phyloP scores from a whole-genome alignment of 1,284 basidiomycete genomes.

The Ceratobasidium sp. region DNA sequence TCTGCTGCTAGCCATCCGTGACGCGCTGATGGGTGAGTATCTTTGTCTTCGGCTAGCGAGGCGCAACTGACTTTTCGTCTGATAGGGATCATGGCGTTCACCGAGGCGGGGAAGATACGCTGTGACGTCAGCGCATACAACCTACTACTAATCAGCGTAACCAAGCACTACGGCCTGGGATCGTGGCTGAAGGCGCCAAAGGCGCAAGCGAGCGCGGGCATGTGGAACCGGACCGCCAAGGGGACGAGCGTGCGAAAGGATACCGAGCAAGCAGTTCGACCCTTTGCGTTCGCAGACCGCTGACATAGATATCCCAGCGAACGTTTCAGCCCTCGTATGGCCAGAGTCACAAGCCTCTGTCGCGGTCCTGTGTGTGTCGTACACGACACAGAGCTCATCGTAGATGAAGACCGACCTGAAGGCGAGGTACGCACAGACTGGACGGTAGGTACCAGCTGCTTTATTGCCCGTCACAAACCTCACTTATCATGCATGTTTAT shows the following conservation, averaged over 20 bases:
- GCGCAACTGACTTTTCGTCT: too few relatives aligned
- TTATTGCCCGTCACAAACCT: neutral
- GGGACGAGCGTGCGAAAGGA: neutral
- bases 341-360: neutral
- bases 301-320: neutral
- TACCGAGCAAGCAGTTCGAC: too few relatives aligned
- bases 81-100: slow-evolving; percentile 16
- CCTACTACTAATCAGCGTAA: neutral
- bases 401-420: neutral
- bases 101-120: slow-evolving; percentile 6
- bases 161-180: neutral
- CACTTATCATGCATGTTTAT: neutral
- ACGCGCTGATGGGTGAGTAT: slow-evolving; percentile 1
- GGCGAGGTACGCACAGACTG: slow-evolving; percentile 5
- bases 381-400: slow-evolving; percentile 10
- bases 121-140: slow-evolving; percentile 22
- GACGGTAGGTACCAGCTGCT: neutral
- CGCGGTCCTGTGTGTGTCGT: slow-evolving; percentile 12
- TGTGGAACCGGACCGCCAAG: neutral
- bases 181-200: neutral
- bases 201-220: neutral
- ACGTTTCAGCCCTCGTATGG: neutral
- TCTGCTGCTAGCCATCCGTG: neutral
- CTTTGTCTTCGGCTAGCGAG: too few relatives aligned
- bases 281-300: too few relatives aligned